These are phyloP conservation scores for Cryptosporidium felis DNA, from an alignment of 169 alveolate genomes.

Conservation along the genomic window DNA sequence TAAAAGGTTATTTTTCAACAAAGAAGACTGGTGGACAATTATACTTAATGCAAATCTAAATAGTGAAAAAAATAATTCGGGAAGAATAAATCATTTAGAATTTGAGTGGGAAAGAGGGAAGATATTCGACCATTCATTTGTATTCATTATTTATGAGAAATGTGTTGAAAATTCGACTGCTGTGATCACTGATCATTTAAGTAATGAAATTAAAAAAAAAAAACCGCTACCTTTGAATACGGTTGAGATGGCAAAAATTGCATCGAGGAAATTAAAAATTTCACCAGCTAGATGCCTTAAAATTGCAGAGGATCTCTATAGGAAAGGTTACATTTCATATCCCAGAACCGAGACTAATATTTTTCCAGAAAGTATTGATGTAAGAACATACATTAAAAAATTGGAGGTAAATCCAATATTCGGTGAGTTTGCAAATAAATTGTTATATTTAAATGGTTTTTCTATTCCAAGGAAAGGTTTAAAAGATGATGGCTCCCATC, in stretches of 20 bases:
- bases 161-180: conserved; percentile 64
- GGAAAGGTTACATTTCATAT: conserved; percentile 91
- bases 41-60: conserved; percentile 76
- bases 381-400: conserved; percentile 80
- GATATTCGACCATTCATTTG: conserved; percentile 80
- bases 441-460: conserved; percentile 75
- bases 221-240: conserved; percentile 88
- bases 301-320: conserved; percentile 95
- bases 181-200: conserved; percentile 72
- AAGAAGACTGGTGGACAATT: conserved; percentile 93
- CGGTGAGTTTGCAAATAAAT: conserved; percentile 89
- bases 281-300: conserved; percentile 91
- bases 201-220: conserved; percentile 73
- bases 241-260: conserved; percentile 83
- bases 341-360: conserved; percentile 99
- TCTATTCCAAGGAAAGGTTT: conserved; percentile 87
- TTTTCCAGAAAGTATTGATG: conserved; percentile 90
- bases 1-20: conserved; percentile 87
- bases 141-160: conserved; percentile 60
- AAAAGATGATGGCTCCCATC: conserved; percentile 98
- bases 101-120: conserved; percentile 84
- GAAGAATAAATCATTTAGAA: conserved; percentile 31
- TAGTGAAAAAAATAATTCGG: conserved; percentile 28
- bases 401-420: conserved; percentile 82
- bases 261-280: conserved; percentile 83